phyloP scores from a whole-genome alignment of 108 stramenopile genomes.

The Cyclotella choctawhatcheeana region DNA sequence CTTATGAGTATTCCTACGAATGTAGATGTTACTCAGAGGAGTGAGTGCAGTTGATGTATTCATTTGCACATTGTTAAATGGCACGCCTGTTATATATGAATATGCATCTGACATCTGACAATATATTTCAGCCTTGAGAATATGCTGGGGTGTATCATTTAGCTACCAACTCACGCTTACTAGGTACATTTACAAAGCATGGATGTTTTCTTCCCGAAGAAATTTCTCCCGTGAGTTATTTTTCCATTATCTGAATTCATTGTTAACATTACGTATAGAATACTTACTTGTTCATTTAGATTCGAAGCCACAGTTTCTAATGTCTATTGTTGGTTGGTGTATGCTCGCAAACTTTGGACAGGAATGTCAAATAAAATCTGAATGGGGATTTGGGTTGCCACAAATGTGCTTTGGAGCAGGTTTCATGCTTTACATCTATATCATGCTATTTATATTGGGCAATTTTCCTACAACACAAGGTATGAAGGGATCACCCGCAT shows the following conservation, averaged over 20 bases:
- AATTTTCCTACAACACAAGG: conserved; percentile 8
- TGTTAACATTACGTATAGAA: neutral
- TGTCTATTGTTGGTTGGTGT: conserved; percentile 43
- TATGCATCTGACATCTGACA: too few relatives aligned
- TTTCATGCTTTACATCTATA: conserved; percentile 26
- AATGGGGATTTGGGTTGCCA: conserved; percentile 30
- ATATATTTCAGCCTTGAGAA: neutral
- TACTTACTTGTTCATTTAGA: neutral
- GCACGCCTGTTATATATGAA: too few relatives aligned
- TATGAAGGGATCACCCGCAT: conserved; percentile 19
- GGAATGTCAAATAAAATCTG: conserved; percentile 13
- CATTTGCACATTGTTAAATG: neutral
- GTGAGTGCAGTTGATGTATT: neutral
- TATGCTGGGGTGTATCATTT: conserved; percentile 1
- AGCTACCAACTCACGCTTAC: conserved; percentile 18
- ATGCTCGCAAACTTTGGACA: conserved; percentile 25
- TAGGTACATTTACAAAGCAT: conserved; percentile 18
- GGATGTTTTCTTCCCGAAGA: conserved; percentile 31
- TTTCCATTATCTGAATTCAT: neutral
- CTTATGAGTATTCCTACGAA: conserved; percentile 4
- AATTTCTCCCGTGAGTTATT: conserved; percentile 5
- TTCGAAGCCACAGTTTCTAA: conserved; percentile 31
- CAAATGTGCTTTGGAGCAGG: conserved; percentile 42
- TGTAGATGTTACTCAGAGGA: neutral
- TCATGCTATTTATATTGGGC: conserved; percentile 22